Percentiles rank a stretch among this genome's conserved stretches.
Conservation (phyloP, 805 yeast genomes). For the Diddensiella caesifluorescens region DNA sequence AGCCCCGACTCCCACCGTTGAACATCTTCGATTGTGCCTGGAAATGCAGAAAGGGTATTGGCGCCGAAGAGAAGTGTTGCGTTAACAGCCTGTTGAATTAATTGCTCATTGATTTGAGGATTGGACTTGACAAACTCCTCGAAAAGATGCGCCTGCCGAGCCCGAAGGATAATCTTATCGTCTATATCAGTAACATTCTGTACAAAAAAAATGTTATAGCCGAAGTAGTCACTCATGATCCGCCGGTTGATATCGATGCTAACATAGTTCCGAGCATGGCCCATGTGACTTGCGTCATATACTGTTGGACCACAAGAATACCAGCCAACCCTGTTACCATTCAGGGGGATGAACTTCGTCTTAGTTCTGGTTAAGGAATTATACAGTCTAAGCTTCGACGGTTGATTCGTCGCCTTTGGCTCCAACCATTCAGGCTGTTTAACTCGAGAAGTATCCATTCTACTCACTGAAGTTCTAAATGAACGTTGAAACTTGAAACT, state of each 20-base stretch:
- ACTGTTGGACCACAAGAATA: constrained; percentile 99
- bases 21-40: constrained; percentile 5
- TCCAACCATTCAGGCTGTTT: constrained; percentile 51
- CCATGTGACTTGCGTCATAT: constrained; percentile 94
- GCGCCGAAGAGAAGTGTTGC: constrained; percentile 48
- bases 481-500: too few relatives aligned
- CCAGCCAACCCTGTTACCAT: constrained; percentile 70
- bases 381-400: constrained; percentile 56
- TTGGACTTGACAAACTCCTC: constrained; percentile 46
- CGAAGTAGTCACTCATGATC: constrained; percentile 83
- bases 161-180: constrained; percentile 92
- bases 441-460: constrained; percentile 15
- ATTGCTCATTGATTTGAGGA: constrained; percentile 27
- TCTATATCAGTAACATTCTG: constrained; percentile 99
- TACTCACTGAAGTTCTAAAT: too few relatives aligned
- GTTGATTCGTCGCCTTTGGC: constrained; percentile 31
- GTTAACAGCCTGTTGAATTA: constrained; percentile 37
- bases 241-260: constrained; percentile 91
- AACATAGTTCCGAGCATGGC: constrained; percentile 96
- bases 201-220: constrained; percentile 79
- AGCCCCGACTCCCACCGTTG: constrained; percentile 9
- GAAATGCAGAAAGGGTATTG: constrained; percentile 33
- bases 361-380: constrained; percentile 81
- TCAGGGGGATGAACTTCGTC: constrained; percentile 67
- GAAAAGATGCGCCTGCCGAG: constrained; percentile 81